Evolutionary conservation across 768 basidiomycete genomes (phyloP).

Genomic region (Termitomyces titanicus): DNA sequence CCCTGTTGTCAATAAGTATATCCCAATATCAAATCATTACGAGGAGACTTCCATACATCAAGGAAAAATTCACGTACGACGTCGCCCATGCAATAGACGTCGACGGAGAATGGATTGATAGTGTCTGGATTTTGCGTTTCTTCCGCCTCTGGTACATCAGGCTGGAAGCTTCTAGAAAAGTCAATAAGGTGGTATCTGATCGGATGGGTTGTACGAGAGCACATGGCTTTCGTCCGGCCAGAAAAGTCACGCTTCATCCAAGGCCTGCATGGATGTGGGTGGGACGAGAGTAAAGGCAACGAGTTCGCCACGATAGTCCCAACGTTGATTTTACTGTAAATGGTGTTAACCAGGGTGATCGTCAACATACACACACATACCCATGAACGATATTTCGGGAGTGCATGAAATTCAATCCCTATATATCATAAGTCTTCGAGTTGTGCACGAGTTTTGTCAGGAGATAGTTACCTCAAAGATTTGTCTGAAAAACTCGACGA

Average conservation of each 20-base stretch:
- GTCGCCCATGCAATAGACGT: background rate
- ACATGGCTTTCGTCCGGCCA: background rate
- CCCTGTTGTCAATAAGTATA: background rate
- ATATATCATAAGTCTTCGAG: too few relatives aligned
- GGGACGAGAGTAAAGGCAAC: background rate
- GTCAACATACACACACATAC: background rate
- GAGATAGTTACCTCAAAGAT: background rate
- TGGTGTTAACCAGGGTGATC: too few relatives aligned
- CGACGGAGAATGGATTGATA: background rate
- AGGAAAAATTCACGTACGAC: background rate
- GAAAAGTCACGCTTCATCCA: background rate
- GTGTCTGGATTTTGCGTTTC: too few relatives aligned
- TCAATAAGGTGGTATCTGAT: background rate
- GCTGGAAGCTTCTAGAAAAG: background rate
- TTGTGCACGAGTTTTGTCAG: too few relatives aligned
- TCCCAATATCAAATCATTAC: background rate
- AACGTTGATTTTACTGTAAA: background rate
- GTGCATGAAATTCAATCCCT: background rate
- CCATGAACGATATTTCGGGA: background rate
- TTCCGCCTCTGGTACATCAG: background rate
- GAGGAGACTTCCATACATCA: background rate
- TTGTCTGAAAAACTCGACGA: background rate
- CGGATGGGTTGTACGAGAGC: background rate
- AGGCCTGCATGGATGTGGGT: background rate
- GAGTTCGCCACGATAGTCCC: background rate